phyloP scores from a whole-genome alignment of 345 rosid species.

The Carallia pectinifolia region DNA sequence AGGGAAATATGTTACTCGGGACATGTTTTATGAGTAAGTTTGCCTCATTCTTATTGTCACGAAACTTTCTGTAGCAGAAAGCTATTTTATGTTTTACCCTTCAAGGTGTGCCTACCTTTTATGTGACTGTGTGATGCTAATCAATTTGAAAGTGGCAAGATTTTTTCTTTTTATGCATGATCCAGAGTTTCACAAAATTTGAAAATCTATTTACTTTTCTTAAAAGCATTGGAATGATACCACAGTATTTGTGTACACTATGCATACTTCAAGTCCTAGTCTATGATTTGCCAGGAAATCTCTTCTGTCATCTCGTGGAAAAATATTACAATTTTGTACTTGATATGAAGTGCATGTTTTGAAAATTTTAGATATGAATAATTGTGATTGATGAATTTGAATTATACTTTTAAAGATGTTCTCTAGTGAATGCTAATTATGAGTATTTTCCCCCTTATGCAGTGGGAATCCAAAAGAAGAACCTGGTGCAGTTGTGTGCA shows the following conservation, averaged over 20 bases:
- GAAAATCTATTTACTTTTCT: background rate
- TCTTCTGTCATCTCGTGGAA: no score
- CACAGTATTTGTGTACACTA: background rate
- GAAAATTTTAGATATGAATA: background rate
- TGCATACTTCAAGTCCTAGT: no score
- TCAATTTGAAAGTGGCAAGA: background rate
- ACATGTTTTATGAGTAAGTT: slow-evolving; percentile 98
- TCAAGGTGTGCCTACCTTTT: background rate
- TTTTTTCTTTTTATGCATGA: background rate
- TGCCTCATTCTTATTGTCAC: background rate
- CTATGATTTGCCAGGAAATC: no score
- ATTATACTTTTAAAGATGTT: background rate
- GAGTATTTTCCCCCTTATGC: slow-evolving; percentile 26
- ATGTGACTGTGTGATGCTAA: background rate
- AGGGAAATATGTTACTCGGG: slow-evolving; percentile 87
- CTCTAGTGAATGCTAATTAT: background rate
- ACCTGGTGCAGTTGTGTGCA: slow-evolving; percentile 93
- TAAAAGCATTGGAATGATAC: background rate
- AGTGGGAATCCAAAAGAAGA: slow-evolving; percentile 97
- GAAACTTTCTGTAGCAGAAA: background rate
- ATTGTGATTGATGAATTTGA: slow-evolving; percentile 2
- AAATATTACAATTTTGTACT: no score
- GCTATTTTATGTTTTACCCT: background rate
- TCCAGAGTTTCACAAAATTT: background rate
- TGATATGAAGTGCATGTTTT: no score